Evolutionary conservation across 1,284 basidiomycete genomes (phyloP).

Genomic region (Cryptococcus sp.): DNA sequence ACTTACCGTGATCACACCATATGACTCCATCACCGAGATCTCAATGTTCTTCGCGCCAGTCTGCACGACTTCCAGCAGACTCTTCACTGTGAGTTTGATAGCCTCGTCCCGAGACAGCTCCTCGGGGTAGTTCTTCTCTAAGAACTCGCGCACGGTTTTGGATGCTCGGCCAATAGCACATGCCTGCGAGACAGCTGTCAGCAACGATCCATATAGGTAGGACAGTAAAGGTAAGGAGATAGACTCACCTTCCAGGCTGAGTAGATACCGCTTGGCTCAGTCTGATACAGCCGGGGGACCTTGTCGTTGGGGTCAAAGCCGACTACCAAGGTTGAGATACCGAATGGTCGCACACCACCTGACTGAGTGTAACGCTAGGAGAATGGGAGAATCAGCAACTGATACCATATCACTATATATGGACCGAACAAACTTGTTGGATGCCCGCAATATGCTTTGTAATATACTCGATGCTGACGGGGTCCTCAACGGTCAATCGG

Average conservation of each 20-base stretch:
- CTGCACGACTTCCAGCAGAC: slow-evolving; percentile 95
- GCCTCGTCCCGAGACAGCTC: slow-evolving; percentile 83
- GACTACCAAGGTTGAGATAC: slow-evolving; percentile 94
- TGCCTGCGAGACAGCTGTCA: slow-evolving; percentile 61
- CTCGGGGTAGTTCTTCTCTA: slow-evolving; percentile 98
- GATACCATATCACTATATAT: not conserved
- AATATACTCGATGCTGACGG: slow-evolving; percentile 97
- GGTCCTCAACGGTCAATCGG: slow-evolving; percentile 95
- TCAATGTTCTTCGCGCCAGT: slow-evolving; percentile 99
- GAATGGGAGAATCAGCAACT: not conserved
- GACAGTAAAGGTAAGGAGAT: not conserved
- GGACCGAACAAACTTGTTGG: slow-evolving; percentile 71
- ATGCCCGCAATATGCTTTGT: slow-evolving; percentile 97
- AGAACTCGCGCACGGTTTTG: slow-evolving; percentile 97
- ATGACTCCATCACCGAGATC: slow-evolving; percentile 93
- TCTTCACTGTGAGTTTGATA: slow-evolving; percentile 95
- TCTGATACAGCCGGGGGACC: slow-evolving; percentile 88
- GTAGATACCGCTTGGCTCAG: slow-evolving; percentile 97
- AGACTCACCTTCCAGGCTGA: slow-evolving; percentile 91
- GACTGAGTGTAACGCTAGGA: slow-evolving; percentile 95
- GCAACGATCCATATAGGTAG: not conserved
- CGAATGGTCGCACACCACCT: slow-evolving; percentile 96
- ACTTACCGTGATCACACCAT: slow-evolving; percentile 83
- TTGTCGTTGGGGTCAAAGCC: slow-evolving; percentile 95
- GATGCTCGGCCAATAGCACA: slow-evolving; percentile 96